A percentile compares a stretch with the other conserved stretches of the same genome.
These are phyloP conservation scores for Neurospora sp. DNA, from an alignment of 2,329 filamentous ascomycete genomes.

Conservation along the genomic window DNA sequence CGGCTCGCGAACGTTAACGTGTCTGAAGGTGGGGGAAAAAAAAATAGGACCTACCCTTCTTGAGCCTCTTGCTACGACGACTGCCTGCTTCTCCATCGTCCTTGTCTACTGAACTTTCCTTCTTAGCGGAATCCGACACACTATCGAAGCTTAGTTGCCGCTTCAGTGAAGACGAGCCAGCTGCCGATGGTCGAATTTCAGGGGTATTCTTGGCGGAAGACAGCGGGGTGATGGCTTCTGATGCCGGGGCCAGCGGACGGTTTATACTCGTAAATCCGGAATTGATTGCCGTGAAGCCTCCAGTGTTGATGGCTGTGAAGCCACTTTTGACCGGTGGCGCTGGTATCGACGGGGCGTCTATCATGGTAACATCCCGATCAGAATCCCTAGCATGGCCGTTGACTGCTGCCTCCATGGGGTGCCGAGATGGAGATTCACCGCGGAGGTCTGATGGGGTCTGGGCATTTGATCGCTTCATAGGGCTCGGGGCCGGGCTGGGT, in stretches of 20 bases:
- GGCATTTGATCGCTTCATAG: constrained; percentile 55
- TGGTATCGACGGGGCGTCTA: constrained; percentile 31
- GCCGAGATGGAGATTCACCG: constrained; percentile 56
- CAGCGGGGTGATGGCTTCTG: constrained; percentile 50
- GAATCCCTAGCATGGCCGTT: constrained; percentile 34
- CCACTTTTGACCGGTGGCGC: constrained; percentile 37
- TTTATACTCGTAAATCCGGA: constrained; percentile 59
- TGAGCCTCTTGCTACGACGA: constrained; percentile 83
- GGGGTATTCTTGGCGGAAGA: constrained; percentile 54
- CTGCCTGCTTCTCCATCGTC: constrained; percentile 57
- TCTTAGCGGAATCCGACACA: constrained; percentile 33
- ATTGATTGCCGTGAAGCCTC: constrained; percentile 68
- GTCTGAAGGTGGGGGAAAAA: neutral
- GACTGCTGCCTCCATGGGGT: constrained; percentile 42
- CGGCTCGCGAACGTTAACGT: constrained; percentile 1
- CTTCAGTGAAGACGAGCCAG: constrained; percentile 56
- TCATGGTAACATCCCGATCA: constrained; percentile 39
- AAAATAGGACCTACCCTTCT: constrained; percentile 55
- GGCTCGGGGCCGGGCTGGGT: constrained; percentile 58
- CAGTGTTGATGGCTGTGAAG: constrained; percentile 50
- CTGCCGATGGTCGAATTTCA: constrained; percentile 47
- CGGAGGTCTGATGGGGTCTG: constrained; percentile 49
- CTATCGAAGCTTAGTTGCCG: constrained; percentile 59
- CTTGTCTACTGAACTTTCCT: constrained; percentile 37
- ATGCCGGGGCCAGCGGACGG: constrained; percentile 26